phyloP scores from a whole-genome alignment of 2,329 filamentous ascomycete genomes.

The Scolecobasidium constrictum region DNA sequence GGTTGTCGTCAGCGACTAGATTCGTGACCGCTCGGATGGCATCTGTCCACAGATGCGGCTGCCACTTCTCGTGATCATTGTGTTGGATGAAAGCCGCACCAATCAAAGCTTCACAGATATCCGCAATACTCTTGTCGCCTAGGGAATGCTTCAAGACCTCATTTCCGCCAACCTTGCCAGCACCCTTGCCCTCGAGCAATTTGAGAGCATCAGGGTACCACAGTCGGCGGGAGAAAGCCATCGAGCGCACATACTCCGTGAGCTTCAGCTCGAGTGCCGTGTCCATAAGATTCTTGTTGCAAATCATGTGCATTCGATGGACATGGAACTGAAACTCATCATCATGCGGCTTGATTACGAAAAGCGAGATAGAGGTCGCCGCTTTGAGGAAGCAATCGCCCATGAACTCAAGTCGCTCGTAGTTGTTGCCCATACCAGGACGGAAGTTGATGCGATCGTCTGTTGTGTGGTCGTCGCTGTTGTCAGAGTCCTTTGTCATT shows the following conservation, averaged over 20 bases:
- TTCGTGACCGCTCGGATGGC: constrained; percentile 55
- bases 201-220: constrained; percentile 84
- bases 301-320: constrained; percentile 79
- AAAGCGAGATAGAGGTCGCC: constrained; percentile 83
- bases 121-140: constrained; percentile 82
- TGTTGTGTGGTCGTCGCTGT: constrained; percentile 58
- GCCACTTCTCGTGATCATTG: constrained; percentile 30
- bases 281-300: constrained; percentile 81
- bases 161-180: constrained; percentile 26
- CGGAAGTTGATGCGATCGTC: constrained; percentile 62
- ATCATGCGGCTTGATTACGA: constrained; percentile 61
- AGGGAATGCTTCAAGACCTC: constrained; percentile 51
- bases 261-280: constrained; percentile 51
- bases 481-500: constrained; percentile 85
- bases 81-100: constrained; percentile 63
- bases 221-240: constrained; percentile 64
- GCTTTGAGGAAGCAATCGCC: constrained; percentile 94
- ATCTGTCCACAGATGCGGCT: constrained; percentile 42
- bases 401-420: constrained; percentile 86
- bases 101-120: constrained; percentile 90
- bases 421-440: constrained; percentile 83
- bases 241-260: constrained; percentile 72
- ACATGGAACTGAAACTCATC: constrained; percentile 85
- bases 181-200: constrained; percentile 59
- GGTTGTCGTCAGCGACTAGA: constrained; percentile 59